Conservation (phyloP, 495 filamentous ascomycete species). For the Tuber indicum region DNA sequence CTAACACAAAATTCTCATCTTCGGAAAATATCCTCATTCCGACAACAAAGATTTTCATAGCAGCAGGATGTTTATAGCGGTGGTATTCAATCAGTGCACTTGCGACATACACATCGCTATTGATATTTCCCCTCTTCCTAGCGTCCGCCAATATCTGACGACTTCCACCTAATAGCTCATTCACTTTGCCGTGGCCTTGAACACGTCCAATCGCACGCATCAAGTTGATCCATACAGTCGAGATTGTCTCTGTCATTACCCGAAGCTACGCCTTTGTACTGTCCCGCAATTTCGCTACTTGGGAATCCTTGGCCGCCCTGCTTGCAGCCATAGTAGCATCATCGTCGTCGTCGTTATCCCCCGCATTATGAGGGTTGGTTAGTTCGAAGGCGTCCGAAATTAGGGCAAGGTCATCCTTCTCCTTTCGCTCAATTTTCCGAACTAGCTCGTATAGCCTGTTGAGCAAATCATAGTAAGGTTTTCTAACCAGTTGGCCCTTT, state of each 20-base stretch:
- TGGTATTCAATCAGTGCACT: slow-evolving; percentile 87
- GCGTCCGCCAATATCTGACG: slow-evolving; percentile 83
- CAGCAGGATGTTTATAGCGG: slow-evolving; percentile 87
- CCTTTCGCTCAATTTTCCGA: slow-evolving; percentile 63
- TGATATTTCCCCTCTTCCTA: slow-evolving; percentile 73
- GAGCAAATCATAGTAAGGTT: slow-evolving; percentile 74
- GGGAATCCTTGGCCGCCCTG: slow-evolving; percentile 41
- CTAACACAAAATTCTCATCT: slow-evolving; percentile 82
- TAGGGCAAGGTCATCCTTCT: slow-evolving; percentile 61
- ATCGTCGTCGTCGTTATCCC: slow-evolving; percentile 61
- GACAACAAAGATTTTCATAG: slow-evolving; percentile 88
- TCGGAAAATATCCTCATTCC: slow-evolving; percentile 87
- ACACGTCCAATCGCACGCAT: slow-evolving; percentile 90
- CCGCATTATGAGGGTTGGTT: slow-evolving; percentile 44
- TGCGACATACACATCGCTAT: slow-evolving; percentile 87
- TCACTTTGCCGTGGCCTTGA: slow-evolving; percentile 75
- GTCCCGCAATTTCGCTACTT: slow-evolving; percentile 61
- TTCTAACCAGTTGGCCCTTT: slow-evolving; percentile 67
- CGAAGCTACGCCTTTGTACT: slow-evolving; percentile 64
- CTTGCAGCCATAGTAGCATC: slow-evolving; percentile 51
- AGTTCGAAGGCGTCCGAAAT: slow-evolving; percentile 58
- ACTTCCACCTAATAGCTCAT: slow-evolving; percentile 63
- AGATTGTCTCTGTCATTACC: slow-evolving; percentile 67
- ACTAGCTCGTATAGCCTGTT: slow-evolving; percentile 76
- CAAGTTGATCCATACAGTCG: slow-evolving; percentile 87